A percentile compares a stretch with the other conserved stretches of the same genome.
These are phyloP conservation scores for Hypomontagnella submonticulosa DNA, from an alignment of 495 filamentous ascomycete genomes.

Conservation along the genomic window DNA sequence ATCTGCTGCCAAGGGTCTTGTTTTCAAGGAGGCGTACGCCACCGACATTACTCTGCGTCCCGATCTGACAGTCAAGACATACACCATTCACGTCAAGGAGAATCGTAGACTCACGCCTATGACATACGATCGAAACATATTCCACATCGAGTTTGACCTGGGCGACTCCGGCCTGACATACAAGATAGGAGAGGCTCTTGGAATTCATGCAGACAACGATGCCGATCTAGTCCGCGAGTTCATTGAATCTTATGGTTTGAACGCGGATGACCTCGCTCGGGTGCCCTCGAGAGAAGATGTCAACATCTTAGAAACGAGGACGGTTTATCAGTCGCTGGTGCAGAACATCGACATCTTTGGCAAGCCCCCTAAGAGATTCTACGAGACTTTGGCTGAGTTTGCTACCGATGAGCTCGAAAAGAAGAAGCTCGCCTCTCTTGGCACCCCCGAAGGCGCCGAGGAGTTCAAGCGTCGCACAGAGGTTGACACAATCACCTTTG, in stretches of 20 bases:
- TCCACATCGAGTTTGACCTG: slow-evolving; percentile 99
- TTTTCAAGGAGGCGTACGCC: slow-evolving; percentile 93
- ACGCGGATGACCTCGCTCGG: slow-evolving; percentile 85
- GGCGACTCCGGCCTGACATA: slow-evolving; percentile 90
- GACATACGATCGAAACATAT: slow-evolving; percentile 97
- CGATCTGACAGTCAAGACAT: slow-evolving; percentile 86
- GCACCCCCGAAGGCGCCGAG: slow-evolving; percentile 82
- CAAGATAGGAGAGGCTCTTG: slow-evolving; percentile 97
- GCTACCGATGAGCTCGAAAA: slow-evolving; percentile 84
- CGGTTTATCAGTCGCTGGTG: slow-evolving; percentile 89
- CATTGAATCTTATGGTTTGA: slow-evolving; percentile 87
- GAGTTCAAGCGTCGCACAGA: slow-evolving; percentile 96
- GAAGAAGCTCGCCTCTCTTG: slow-evolving; percentile 79
- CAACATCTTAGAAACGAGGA: slow-evolving; percentile 82
- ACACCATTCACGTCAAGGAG: slow-evolving; percentile 89
- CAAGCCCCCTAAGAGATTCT: slow-evolving; percentile 95
- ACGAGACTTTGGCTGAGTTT: slow-evolving; percentile 89
- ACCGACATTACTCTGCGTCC: slow-evolving; percentile 80
- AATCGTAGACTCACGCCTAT: slow-evolving; percentile 89
- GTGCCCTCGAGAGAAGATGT: slow-evolving; percentile 88
- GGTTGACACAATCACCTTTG: slow-evolving; percentile 92
- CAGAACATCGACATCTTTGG: slow-evolving; percentile 98
- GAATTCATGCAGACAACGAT: slow-evolving; percentile 95
- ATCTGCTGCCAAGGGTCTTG: slow-evolving; percentile 83
- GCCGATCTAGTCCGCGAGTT: slow-evolving; percentile 80